Conservation (phyloP, 768 basidiomycete species). For the Brasilioporus rufonigricans region DNA sequence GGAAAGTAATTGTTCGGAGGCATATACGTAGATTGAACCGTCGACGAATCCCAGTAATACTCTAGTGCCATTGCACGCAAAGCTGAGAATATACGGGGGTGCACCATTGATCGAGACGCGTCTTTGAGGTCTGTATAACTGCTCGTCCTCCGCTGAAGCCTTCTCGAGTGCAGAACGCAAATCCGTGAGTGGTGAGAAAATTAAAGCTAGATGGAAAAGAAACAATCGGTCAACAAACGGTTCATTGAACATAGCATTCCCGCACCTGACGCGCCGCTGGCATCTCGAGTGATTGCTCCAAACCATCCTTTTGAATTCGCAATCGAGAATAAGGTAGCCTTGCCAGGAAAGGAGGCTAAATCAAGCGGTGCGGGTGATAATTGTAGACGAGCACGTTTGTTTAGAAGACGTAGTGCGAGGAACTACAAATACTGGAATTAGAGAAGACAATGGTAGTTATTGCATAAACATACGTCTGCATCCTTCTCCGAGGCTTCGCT, state of each 20-base stretch:
- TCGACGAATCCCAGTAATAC: slow-evolving; percentile 57
- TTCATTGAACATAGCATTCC: neutral
- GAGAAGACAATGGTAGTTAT: neutral
- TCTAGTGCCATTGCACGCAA: slow-evolving; percentile 59
- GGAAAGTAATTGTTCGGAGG: slow-evolving; percentile 51
- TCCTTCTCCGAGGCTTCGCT: slow-evolving; percentile 29
- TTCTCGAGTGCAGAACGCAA: slow-evolving; percentile 52
- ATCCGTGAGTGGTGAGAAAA: slow-evolving; percentile 58
- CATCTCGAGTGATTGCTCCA: slow-evolving; percentile 50
- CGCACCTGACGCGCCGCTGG: slow-evolving; percentile 39
- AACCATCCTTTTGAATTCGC: slow-evolving; percentile 69
- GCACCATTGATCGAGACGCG: slow-evolving; percentile 42
- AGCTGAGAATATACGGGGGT: slow-evolving; percentile 52
- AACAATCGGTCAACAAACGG: neutral
- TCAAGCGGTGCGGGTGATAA: slow-evolving; percentile 54
- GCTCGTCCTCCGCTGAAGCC: slow-evolving; percentile 38
- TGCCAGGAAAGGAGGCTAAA: slow-evolving; percentile 39
- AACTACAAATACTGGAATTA: slow-evolving; percentile 31
- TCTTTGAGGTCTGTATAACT: slow-evolving; percentile 52
- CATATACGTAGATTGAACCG: slow-evolving; percentile 61
- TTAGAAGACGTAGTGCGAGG: slow-evolving; percentile 39
- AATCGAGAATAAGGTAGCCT: slow-evolving; percentile 55
- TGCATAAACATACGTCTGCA: slow-evolving; percentile 24
- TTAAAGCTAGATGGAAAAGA: slow-evolving; percentile 48
- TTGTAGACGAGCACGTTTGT: slow-evolving; percentile 63